Percentiles rank a stretch among this genome's conserved stretches.
Evolutionary conservation across 352 stramenopile genomes (phyloP).

Genomic region (Blastocystis sp.): DNA sequence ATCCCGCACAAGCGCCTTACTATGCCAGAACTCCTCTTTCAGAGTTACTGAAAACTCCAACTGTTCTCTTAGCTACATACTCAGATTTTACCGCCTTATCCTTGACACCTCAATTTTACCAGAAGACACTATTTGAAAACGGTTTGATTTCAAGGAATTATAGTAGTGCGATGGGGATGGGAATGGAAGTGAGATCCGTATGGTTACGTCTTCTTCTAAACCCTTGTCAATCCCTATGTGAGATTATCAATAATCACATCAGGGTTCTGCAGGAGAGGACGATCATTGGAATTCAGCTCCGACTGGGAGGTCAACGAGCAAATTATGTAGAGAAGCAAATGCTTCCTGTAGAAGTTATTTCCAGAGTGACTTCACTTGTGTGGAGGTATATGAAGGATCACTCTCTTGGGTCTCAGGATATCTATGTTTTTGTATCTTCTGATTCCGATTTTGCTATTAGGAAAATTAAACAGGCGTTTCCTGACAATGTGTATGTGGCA

Average conservation of each 20-base stretch:
- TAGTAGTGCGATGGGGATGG: not conserved
- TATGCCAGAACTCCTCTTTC: not conserved
- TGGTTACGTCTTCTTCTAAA: constrained; percentile 19
- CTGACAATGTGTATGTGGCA: not conserved
- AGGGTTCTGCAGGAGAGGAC: not conserved
- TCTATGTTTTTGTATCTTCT: not conserved
- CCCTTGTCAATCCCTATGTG: not conserved
- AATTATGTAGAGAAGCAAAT: constrained; percentile 19
- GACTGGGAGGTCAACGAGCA: constrained; percentile 2
- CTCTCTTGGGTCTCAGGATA: not conserved
- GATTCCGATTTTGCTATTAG: not conserved
- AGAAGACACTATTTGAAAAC: not conserved
- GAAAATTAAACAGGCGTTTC: not conserved
- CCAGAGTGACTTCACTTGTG: not conserved
- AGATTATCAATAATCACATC: not conserved
- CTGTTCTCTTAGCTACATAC: constrained; percentile 1
- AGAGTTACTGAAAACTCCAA: not conserved
- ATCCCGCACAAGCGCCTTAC: not conserved
- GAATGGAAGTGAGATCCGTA: not conserved
- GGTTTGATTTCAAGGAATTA: not conserved
- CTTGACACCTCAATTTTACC: not conserved
- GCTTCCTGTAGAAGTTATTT: not conserved
- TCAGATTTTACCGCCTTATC: not conserved
- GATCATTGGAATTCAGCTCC: constrained; percentile 15
- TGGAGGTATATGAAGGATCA: not conserved